Conservation (phyloP, 768 basidiomycete species). For the Suillus placidus region DNA sequence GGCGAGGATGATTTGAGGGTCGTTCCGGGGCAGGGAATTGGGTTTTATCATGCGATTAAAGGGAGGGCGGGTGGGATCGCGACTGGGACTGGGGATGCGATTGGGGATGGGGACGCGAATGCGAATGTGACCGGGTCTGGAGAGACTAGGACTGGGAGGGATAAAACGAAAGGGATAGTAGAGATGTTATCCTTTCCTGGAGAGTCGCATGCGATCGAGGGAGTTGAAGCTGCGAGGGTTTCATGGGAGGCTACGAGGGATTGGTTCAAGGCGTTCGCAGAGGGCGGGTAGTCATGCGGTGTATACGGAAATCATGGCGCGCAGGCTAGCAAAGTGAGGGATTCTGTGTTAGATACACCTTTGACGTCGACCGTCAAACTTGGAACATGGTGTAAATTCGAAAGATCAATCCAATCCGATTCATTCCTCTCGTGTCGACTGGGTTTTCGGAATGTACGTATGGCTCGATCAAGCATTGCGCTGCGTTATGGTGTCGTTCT, state of each 20-base stretch:
- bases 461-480: too few relatives aligned
- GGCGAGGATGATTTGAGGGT: background rate
- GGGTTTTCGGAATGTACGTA: too few relatives aligned
- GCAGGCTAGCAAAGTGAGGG: too few relatives aligned
- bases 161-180: constrained; percentile 43
- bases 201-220: constrained; percentile 64
- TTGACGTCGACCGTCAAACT: too few relatives aligned
- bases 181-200: constrained; percentile 65
- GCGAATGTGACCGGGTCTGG: constrained; percentile 50
- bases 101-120: background rate
- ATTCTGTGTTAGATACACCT: too few relatives aligned
- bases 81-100: background rate
- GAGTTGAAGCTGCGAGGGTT: constrained; percentile 60
- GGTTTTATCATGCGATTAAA: background rate
- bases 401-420: too few relatives aligned
- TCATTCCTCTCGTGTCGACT: too few relatives aligned
- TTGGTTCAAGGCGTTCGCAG: constrained; percentile 45
- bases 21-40: background rate
- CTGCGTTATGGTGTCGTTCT: too few relatives aligned
- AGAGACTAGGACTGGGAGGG: constrained; percentile 34
- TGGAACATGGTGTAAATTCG: too few relatives aligned
- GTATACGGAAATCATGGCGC: background rate
- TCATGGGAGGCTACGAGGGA: constrained; percentile 53
- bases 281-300: background rate
- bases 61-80: background rate